Evolutionary conservation across 257 asterid species (phyloP).

Genomic region (Nicotiana tabacum): DNA sequence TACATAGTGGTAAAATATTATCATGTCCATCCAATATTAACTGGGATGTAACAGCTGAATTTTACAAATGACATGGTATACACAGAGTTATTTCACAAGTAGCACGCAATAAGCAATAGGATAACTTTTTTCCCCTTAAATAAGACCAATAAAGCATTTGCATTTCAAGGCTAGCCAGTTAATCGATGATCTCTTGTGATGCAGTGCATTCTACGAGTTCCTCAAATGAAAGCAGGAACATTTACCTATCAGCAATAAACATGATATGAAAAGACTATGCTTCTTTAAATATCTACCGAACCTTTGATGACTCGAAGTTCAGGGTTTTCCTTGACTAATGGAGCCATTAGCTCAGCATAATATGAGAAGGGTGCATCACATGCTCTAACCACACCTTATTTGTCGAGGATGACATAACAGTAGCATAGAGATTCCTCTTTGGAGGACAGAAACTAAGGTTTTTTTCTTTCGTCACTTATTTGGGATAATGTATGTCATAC

Average conservation of each 20-base stretch:
- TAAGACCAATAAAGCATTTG: constrained; percentile 1
- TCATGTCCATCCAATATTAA: background rate
- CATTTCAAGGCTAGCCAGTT: background rate
- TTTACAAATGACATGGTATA: background rate
- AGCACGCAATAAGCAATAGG: background rate
- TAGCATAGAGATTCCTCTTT: constrained; percentile 3
- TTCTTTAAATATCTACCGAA: background rate
- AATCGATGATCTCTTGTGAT: background rate
- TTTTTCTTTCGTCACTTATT: background rate
- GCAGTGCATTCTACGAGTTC: background rate
- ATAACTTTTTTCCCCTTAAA: background rate
- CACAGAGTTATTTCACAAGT: background rate
- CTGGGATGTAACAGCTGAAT: background rate
- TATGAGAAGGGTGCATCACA: background rate
- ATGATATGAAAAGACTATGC: background rate
- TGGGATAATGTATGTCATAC: background rate
- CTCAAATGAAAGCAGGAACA: background rate
- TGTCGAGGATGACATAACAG: background rate
- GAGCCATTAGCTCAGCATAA: background rate
- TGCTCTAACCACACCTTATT: background rate
- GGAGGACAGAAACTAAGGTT: background rate
- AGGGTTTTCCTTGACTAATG: background rate
- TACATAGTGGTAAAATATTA: constrained; percentile 20
- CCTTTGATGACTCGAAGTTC: background rate
- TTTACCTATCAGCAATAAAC: background rate